Evolutionary conservation across 2,329 filamentous ascomycete genomes (phyloP).

Genomic region (Ophiostoma fasciatum): DNA sequence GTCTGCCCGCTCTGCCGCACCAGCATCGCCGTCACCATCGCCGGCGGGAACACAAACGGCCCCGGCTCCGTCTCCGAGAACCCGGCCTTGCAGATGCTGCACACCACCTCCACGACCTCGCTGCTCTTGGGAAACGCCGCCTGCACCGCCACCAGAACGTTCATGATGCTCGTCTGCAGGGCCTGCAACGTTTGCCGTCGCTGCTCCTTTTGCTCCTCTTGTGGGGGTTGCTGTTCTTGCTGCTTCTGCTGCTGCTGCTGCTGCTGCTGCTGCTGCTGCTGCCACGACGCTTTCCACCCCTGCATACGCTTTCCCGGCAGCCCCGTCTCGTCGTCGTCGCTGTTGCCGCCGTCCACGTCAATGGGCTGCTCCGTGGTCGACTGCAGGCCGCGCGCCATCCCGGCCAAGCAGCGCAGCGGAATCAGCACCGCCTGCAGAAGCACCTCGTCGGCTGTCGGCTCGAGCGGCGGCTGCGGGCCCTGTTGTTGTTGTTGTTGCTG

Average conservation of each 20-base stretch:
- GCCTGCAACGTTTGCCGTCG: constrained; percentile 10
- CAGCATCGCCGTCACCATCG: constrained; percentile 52
- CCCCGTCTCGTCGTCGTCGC: neutral
- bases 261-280: too few relatives aligned
- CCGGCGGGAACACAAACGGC: constrained; percentile 59
- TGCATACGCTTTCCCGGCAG: too few relatives aligned
- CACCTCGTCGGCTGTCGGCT: constrained; percentile 24
- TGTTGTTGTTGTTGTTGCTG: neutral
- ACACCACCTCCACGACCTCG: constrained; percentile 59
- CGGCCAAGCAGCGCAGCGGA: constrained; percentile 52
- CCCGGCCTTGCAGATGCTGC: constrained; percentile 55
- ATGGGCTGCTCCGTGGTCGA: constrained; percentile 49
- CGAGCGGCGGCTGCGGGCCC: constrained; percentile 1
- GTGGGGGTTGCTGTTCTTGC: too few relatives aligned
- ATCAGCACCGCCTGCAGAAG: constrained; percentile 34
- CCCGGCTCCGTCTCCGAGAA: constrained; percentile 62
- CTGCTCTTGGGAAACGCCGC: constrained; percentile 40
- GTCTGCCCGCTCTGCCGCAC: constrained; percentile 42
- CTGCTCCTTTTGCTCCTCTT: too few relatives aligned
- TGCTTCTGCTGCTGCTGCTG: too few relatives aligned
- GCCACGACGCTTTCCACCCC: too few relatives aligned
- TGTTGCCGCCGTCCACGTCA: constrained; percentile 40
- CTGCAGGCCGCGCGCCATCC: constrained; percentile 59
- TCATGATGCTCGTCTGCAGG: constrained; percentile 32
- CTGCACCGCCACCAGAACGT: constrained; percentile 32